phyloP scores from a whole-genome alignment of 495 filamentous ascomycete genomes.

The Xylaria bambusicola region DNA sequence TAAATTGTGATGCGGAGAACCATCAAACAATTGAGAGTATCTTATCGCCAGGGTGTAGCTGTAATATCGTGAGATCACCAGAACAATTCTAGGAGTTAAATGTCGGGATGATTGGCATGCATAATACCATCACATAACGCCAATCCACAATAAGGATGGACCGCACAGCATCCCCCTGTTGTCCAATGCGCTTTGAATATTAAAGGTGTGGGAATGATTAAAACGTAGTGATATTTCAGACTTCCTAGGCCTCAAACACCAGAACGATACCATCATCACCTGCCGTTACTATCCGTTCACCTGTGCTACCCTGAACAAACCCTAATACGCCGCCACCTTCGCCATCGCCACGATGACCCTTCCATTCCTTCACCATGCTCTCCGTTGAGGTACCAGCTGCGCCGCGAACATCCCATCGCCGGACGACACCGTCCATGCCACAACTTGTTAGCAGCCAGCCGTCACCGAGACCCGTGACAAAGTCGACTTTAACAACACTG shows the following conservation, averaged over 20 bases:
- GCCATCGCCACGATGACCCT: constrained; percentile 69
- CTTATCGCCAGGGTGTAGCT: no score
- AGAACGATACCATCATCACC: constrained; percentile 80
- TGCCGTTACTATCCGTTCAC: constrained; percentile 77
- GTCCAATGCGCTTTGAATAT: no score
- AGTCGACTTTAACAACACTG: constrained; percentile 90
- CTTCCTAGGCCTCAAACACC: constrained; percentile 60
- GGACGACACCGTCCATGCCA: constrained; percentile 84
- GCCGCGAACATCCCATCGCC: constrained; percentile 83
- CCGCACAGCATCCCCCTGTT: no score
- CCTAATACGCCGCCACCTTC: constrained; percentile 88
- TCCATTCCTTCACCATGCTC: constrained; percentile 76
- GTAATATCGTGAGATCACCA: no score
- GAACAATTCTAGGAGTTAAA: no score
- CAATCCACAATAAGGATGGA: no score
- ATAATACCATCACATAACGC: neutral
- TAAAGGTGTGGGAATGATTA: no score
- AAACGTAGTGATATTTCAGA: neutral
- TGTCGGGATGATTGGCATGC: no score
- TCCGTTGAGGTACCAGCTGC: constrained; percentile 63
- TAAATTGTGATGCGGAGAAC: no score
- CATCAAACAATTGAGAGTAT: no score
- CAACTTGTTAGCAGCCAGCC: constrained; percentile 76
- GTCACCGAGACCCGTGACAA: constrained; percentile 52
- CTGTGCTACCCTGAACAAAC: constrained; percentile 73